Conservation (phyloP, 345 rosid genomes). For the Eucalyptus cloeziana region DNA sequence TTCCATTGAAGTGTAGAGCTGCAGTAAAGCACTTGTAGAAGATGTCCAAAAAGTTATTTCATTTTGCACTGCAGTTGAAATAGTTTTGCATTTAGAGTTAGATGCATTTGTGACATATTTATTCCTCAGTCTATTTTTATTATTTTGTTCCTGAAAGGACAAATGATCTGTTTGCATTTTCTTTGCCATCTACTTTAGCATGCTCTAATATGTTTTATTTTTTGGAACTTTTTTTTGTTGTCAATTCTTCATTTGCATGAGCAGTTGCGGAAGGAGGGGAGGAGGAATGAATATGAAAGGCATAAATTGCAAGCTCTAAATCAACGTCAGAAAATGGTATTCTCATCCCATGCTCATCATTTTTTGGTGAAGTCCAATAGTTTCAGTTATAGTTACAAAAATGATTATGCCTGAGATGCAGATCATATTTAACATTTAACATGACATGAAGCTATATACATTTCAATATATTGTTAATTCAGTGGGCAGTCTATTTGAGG, state of each 20-base stretch:
- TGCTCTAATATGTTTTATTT: background rate
- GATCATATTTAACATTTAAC: background rate
- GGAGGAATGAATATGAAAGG: slow-evolving; percentile 97
- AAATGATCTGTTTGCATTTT: background rate
- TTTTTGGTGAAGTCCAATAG: background rate
- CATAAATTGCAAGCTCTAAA: slow-evolving; percentile 92
- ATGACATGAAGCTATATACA: background rate
- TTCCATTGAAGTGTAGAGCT: background rate
- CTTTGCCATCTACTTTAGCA: slow-evolving; percentile 24
- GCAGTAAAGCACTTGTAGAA: background rate
- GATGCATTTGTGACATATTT: background rate
- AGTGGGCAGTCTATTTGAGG: background rate
- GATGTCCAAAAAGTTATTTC: background rate
- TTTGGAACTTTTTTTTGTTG: background rate
- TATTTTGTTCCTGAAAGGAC: background rate
- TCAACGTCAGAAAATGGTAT: slow-evolving; percentile 95
- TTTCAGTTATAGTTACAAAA: background rate
- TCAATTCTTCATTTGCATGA: background rate
- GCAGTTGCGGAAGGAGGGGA: slow-evolving; percentile 91
- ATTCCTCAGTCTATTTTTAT: background rate
- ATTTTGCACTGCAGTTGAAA: background rate
- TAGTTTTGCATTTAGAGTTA: background rate
- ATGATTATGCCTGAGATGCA: background rate
- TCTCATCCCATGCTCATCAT: background rate
- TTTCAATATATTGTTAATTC: background rate